These are phyloP conservation scores for Maudiozyma serrabonitensis DNA, from an alignment of 805 yeast genomes.

Conservation along the genomic window DNA sequence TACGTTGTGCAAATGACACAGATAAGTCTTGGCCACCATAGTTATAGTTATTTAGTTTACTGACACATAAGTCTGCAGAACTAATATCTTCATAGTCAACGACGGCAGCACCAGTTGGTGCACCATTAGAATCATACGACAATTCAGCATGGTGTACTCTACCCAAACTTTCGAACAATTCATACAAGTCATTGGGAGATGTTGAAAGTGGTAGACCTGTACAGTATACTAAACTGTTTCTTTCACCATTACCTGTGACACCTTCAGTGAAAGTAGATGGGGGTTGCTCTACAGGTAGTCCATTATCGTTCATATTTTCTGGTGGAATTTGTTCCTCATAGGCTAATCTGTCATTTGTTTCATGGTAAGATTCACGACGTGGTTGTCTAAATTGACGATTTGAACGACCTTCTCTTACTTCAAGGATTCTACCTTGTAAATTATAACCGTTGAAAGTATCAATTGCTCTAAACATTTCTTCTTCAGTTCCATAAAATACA, in stretches of 20 bases:
- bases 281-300: background rate
- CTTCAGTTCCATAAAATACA: conserved; percentile 58
- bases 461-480: conserved; percentile 65
- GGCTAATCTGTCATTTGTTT: background rate
- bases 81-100: conserved; percentile 60
- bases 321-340: background rate
- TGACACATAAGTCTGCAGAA: conserved; percentile 64
- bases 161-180: conserved; percentile 79
- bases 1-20: conserved; percentile 53
- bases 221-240: conserved; percentile 54
- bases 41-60: conserved; percentile 63
- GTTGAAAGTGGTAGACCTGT: conserved; percentile 84
- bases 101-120: conserved; percentile 75
- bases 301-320: background rate
- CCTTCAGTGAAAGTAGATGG: conserved; percentile 45
- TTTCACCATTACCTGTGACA: conserved; percentile 53
- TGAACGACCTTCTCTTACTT: conserved; percentile 16
- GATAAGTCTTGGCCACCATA: conserved; percentile 74
- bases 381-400: conserved; percentile 1
- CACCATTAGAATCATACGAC: conserved; percentile 50
- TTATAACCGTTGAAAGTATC: conserved; percentile 63
- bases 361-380: conserved; percentile 1
- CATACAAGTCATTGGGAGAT: conserved; percentile 69
- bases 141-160: conserved; percentile 68
- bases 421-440: conserved; percentile 14